Evolutionary conservation across 306 rosid genomes (phyloP).

Genomic region (Ziziphus jujuba): DNA sequence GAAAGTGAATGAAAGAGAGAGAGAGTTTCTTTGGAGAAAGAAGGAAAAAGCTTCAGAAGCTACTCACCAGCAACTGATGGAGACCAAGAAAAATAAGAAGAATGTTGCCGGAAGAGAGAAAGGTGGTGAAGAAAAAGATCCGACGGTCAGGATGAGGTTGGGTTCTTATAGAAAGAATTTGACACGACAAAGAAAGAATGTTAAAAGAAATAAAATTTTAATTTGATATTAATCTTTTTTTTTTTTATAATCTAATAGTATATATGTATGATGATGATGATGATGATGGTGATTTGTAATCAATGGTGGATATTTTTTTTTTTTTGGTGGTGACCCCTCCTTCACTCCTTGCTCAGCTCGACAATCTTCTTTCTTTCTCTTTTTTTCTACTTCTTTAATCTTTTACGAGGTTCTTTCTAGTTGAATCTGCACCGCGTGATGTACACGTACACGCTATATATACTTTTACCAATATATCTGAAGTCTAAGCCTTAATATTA

Average conservation of each 20-base stretch:
- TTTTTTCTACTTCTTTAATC: not conserved
- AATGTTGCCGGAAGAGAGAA: constrained; percentile 31
- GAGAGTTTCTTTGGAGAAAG: constrained; percentile 29
- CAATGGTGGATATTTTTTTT: constrained; percentile 27
- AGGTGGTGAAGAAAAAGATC: constrained; percentile 27
- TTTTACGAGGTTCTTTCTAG: not conserved
- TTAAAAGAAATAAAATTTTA: too few species aligned
- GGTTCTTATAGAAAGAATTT: constrained; percentile 28
- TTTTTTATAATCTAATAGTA: not conserved
- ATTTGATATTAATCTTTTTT: not conserved
- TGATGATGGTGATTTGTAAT: constrained; percentile 45
- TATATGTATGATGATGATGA: too few species aligned
- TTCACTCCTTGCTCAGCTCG: too few species aligned
- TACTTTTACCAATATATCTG: too few species aligned
- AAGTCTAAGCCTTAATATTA: too few species aligned
- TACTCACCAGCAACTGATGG: constrained; percentile 74
- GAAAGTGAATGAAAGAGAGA: constrained; percentile 10
- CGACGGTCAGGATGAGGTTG: constrained; percentile 39
- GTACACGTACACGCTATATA: constrained; percentile 34
- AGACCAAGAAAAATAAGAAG: too few species aligned
- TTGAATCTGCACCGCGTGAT: constrained; percentile 37
- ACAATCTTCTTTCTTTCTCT: not conserved
- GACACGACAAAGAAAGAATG: constrained; percentile 21
- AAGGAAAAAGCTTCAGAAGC: constrained; percentile 13
- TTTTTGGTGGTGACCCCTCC: constrained; percentile 34